Conservation (phyloP, 2,329 filamentous ascomycete species). For the Colletotrichum liriopes region DNA sequence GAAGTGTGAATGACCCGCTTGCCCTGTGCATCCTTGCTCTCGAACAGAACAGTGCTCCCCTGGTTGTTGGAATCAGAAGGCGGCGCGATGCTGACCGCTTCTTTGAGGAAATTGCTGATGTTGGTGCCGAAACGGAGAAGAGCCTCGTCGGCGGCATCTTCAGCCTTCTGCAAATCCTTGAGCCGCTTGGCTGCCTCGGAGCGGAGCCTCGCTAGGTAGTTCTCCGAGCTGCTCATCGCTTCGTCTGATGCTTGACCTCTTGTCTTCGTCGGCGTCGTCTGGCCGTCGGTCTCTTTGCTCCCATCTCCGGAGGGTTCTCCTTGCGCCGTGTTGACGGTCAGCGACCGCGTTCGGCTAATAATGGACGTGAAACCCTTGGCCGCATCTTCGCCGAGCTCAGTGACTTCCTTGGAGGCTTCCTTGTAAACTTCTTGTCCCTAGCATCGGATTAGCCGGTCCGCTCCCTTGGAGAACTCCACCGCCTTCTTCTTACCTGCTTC, state of each 20-base stretch:
- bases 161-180: constrained; percentile 90
- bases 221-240: constrained; percentile 63
- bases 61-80: constrained; percentile 69
- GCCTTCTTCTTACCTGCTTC: constrained; percentile 78
- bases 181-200: constrained; percentile 85
- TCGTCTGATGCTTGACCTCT: constrained; percentile 60
- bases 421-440: constrained; percentile 88
- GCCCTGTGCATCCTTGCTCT: constrained; percentile 91
- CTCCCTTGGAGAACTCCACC: background rate
- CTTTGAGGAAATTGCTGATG: constrained; percentile 88
- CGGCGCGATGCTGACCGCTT: constrained; percentile 90
- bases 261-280: constrained; percentile 63
- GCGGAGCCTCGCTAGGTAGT: constrained; percentile 83
- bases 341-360: constrained; percentile 79
- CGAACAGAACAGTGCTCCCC: constrained; percentile 83
- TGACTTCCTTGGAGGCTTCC: constrained; percentile 88
- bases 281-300: constrained; percentile 46
- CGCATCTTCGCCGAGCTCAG: constrained; percentile 84
- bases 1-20: constrained; percentile 96
- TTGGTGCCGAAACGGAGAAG: constrained; percentile 92
- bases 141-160: constrained; percentile 96
- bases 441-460: constrained; percentile 14
- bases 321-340: constrained; percentile 73
- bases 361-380: constrained; percentile 83
- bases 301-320: constrained; percentile 43